phyloP scores from a whole-genome alignment of 2,329 filamentous ascomycete genomes.

The Thielaviopsis musarum region DNA sequence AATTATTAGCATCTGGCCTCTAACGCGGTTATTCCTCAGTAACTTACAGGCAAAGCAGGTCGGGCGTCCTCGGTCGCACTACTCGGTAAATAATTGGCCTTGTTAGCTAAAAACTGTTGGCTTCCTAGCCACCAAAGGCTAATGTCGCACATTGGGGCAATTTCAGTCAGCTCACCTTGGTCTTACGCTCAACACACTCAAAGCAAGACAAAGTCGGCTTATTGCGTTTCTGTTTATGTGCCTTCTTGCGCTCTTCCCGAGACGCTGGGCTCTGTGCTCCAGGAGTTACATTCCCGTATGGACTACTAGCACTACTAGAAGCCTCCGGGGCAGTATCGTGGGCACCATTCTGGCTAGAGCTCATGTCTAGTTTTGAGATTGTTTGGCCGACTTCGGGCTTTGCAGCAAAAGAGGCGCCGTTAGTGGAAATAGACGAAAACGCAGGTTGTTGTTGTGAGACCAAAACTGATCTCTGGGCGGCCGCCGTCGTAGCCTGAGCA shows the following conservation, averaged over 20 bases:
- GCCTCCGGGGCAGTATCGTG: conserved; percentile 2
- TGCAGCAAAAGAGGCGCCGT: too few relatives aligned
- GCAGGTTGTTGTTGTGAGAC: too few relatives aligned
- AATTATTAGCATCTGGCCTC: conserved; percentile 13
- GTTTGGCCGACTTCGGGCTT: too few relatives aligned
- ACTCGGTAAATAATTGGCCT: conserved; percentile 1
- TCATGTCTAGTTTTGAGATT: too few relatives aligned
- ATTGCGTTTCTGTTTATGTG: conserved; percentile 68
- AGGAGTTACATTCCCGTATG: conserved; percentile 4
- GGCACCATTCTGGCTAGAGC: not conserved
- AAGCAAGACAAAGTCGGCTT: conserved; percentile 67
- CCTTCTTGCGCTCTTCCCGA: conserved; percentile 14
- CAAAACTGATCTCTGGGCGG: too few relatives aligned
- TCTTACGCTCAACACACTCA: conserved; percentile 69
- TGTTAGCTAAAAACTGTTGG: too few relatives aligned
- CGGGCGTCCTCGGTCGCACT: conserved; percentile 62
- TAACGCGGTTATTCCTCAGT: not conserved
- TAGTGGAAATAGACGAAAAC: too few relatives aligned
- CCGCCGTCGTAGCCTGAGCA: too few relatives aligned
- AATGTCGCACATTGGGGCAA: too few relatives aligned
- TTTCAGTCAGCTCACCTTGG: conserved; percentile 39
- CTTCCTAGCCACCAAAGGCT: too few relatives aligned
- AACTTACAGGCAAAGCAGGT: conserved; percentile 48
- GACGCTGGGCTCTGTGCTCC: not conserved
- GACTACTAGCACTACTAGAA: conserved; percentile 9